These are phyloP conservation scores for Microbotryum silenes-acaulis DNA, from an alignment of 1,284 basidiomycete species.

Conservation along the genomic window DNA sequence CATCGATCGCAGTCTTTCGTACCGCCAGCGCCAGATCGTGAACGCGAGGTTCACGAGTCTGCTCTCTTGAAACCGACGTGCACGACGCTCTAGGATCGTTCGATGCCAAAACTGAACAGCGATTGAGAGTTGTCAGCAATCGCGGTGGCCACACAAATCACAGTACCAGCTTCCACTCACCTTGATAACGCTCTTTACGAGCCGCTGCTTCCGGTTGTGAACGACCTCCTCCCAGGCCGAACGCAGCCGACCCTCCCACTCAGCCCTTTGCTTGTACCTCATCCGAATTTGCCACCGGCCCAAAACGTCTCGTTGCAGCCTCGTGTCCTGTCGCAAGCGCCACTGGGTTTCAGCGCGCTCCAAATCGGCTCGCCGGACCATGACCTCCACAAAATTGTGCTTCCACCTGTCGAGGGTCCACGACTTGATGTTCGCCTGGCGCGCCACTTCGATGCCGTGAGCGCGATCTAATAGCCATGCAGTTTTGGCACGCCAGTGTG, in stretches of 20 bases:
- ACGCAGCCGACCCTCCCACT: slow-evolving; percentile 4
- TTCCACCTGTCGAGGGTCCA: not conserved
- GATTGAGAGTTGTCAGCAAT: not conserved
- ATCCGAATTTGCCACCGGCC: not conserved
- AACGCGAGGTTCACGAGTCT: not conserved
- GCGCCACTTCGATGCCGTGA: not conserved
- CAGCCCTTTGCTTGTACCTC: not conserved
- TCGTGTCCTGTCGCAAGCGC: not conserved
- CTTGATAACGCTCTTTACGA: not conserved
- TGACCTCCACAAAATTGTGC: not conserved
- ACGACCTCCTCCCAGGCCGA: slow-evolving; percentile 6
- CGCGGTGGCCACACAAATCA: not conserved
- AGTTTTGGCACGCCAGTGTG: no score
- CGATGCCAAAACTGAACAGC: not conserved
- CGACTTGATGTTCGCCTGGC: not conserved
- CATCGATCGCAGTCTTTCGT: not conserved
- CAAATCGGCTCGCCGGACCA: not conserved
- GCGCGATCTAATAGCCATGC: no score
- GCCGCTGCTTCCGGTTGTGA: not conserved
- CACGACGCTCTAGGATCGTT: not conserved
- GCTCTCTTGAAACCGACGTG: not conserved
- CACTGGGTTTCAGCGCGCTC: not conserved
- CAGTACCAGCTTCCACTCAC: not conserved
- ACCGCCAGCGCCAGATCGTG: not conserved
- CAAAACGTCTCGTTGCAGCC: not conserved